Conservation (phyloP, 2,329 filamentous ascomycete species). For the Aspergillus ustus region DNA sequence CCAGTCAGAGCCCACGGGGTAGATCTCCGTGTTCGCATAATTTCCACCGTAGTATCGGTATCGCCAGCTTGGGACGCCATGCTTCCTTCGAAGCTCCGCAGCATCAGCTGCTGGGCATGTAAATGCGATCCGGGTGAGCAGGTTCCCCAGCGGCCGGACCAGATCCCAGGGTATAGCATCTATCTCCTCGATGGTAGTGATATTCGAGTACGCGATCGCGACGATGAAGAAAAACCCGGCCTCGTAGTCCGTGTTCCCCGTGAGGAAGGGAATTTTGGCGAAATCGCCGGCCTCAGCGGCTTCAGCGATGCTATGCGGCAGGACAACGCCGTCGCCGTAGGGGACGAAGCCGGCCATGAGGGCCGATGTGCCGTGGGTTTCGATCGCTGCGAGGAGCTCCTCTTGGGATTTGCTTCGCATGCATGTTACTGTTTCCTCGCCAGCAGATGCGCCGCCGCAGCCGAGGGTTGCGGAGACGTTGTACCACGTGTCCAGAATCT, state of each 20-base stretch:
- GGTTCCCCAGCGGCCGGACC: conserved; percentile 1
- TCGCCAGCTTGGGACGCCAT: not conserved
- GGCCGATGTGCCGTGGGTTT: not conserved
- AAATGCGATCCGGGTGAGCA: conserved; percentile 4
- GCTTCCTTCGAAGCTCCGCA: not conserved
- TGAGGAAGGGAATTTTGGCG: conserved; percentile 13
- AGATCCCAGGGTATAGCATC: conserved; percentile 5
- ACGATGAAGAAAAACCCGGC: conserved; percentile 15
- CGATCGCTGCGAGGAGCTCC: conserved; percentile 14
- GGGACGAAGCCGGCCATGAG: conserved; percentile 4
- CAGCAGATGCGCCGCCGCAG: not conserved
- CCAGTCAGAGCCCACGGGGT: not conserved
- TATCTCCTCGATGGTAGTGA: not conserved
- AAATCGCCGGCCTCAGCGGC: conserved; percentile 3
- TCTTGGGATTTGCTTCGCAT: conserved; percentile 1
- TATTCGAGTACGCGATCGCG: conserved; percentile 9
- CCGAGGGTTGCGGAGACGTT: not conserved
- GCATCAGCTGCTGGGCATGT: not conserved
- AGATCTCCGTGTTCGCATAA: not conserved
- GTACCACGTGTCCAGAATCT: not conserved
- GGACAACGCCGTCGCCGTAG: conserved; percentile 9
- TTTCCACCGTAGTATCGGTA: not conserved
- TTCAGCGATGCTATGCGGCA: not conserved
- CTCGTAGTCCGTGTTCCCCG: conserved; percentile 14
- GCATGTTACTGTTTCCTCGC: conserved; percentile 1